Evolutionary conservation across 2,329 filamentous ascomycete species (phyloP).

Genomic region (Diplocarpon mali): DNA sequence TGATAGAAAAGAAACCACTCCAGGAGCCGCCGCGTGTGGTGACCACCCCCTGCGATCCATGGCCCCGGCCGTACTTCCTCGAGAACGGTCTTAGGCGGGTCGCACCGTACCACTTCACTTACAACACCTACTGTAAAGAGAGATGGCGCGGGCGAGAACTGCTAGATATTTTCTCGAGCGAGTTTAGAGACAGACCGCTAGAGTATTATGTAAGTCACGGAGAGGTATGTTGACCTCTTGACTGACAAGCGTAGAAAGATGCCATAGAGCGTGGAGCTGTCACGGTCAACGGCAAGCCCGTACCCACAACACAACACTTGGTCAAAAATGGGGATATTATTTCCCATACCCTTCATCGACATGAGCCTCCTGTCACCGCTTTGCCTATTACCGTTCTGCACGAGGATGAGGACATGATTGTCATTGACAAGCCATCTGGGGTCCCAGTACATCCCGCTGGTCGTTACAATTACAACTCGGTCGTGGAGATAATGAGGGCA

Average conservation of each 20-base stretch:
- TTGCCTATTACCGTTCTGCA: conserved; percentile 73
- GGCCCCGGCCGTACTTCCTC: conserved; percentile 65
- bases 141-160: conserved; percentile 77
- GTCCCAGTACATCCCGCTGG: conserved; percentile 93
- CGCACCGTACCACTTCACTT: conserved; percentile 81
- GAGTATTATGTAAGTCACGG: conserved; percentile 65
- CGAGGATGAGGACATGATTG: conserved; percentile 86
- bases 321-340: conserved; percentile 85
- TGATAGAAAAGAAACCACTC: conserved; percentile 29
- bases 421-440: conserved; percentile 93
- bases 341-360: conserved; percentile 86
- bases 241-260: conserved; percentile 39
- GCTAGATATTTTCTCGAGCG: conserved; percentile 78
- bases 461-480: conserved; percentile 89
- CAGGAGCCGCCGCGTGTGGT: conserved; percentile 36
- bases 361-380: conserved; percentile 85
- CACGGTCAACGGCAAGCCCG: conserved; percentile 63
- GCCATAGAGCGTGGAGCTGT: conserved; percentile 76
- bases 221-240: background rate
- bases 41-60: conserved; percentile 42
- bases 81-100: conserved; percentile 77
- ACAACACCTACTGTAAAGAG: conserved; percentile 91
- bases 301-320: conserved; percentile 53
- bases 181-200: conserved; percentile 78
- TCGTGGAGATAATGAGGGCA: conserved; percentile 85